Base-by-base conservation (phyloP, 192 early-diverging fungal species). In the Dimargaris xerosporica region DNA sequence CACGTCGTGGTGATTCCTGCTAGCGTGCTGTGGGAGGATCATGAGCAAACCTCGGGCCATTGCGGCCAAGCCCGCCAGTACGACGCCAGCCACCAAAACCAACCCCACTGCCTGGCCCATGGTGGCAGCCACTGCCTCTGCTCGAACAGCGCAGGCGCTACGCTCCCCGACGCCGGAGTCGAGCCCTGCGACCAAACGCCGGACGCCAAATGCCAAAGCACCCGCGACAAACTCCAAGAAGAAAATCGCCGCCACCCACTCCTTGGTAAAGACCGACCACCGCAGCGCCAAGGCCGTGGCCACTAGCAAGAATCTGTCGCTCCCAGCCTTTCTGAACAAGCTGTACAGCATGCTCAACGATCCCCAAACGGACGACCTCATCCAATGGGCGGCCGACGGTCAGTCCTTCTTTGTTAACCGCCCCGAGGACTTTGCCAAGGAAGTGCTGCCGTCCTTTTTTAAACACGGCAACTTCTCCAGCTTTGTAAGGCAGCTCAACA, bases 281-380 rank as follows among this genome's bases (percentile, higher is more conserved):
- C 15, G 23, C 53, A 3, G 28, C 53, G 3, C 53, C 2, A 29
- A n/a, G 19, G 12, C 5, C 23, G 26, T 31, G 13, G 21, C 53
- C 53, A 54, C 28, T 4, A 54, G 23, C 28, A 15, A 15, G 25
- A n/a, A 25, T 54, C 53, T n/a, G 19, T 54, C 53, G 30, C 53
- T 96, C 21, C 90, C 93, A 3, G 90, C 91, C 3, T 96, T 96
- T 69, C 71, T 96, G 12, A 93, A 90, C 72, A 96, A 96, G 66
- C 83, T 96, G 7, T 93, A 91, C 68, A 91, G 87, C 68, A 98
- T 98, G 91, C 93, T 98, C 1, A 75, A 81, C 54, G 95, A 95
- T 70, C 77, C 80, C 26, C 68, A 73, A n/a, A 85, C 87, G 28
- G 85, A 94, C 71, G 78, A 85, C 51, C 67, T 93, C 46, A 96